phyloP scores from a whole-genome alignment of 441 rosid species.

The Eruca vesicaria region DNA sequence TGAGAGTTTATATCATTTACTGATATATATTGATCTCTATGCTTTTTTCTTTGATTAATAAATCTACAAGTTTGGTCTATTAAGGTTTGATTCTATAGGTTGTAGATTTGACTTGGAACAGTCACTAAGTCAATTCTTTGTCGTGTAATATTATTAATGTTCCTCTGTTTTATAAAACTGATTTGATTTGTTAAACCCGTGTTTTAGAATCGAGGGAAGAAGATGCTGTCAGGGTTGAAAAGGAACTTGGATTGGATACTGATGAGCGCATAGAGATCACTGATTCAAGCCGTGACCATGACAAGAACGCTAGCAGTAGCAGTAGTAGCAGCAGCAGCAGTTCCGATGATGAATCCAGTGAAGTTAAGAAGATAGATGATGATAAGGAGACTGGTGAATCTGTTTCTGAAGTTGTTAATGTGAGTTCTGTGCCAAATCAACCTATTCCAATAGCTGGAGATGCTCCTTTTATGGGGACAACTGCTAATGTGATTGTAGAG shows the following conservation, averaged over 20 bases:
- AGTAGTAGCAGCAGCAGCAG: conserved; percentile 36
- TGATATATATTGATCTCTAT: not conserved
- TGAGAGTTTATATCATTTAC: conserved; percentile 1
- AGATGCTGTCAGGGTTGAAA: conserved; percentile 44
- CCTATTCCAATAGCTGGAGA: conserved; percentile 35
- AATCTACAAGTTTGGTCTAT: not conserved
- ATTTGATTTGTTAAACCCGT: conserved; percentile 15
- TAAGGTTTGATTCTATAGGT: conserved; percentile 3
- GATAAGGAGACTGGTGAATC: conserved; percentile 24
- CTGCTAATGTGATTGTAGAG: conserved; percentile 37
- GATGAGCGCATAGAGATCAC: conserved; percentile 39
- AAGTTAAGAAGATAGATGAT: conserved; percentile 32
- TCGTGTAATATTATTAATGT: not conserved
- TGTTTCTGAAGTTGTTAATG: conserved; percentile 27
- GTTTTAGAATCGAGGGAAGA: conserved; percentile 51
- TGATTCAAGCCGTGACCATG: conserved; percentile 38
- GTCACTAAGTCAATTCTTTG: not conserved
- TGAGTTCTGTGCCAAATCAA: conserved; percentile 36
- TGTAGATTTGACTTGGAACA: conserved; percentile 13
- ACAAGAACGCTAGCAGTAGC: conserved; percentile 38
- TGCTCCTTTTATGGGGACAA: conserved; percentile 30
- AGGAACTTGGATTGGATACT: conserved; percentile 24
- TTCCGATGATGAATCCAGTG: conserved; percentile 55
- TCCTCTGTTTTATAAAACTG: not conserved
- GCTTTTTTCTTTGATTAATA: conserved; percentile 7